phyloP scores from a whole-genome alignment of 257 asterid genomes.

The Solanum appendiculatum region DNA sequence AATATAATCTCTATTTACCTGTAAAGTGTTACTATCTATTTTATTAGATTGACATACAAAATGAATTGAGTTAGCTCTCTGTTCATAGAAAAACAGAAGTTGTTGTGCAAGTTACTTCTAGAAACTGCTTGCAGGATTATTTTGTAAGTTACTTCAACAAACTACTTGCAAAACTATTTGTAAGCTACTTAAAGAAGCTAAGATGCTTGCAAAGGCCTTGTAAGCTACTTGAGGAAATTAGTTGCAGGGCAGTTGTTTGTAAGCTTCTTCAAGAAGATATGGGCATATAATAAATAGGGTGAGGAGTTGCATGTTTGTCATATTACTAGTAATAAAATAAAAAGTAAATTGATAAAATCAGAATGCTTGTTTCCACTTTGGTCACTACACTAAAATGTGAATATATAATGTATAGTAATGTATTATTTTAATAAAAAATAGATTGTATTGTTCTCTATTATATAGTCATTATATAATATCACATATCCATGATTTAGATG shows the following conservation, averaged over 20 bases:
- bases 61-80: too few relatives aligned
- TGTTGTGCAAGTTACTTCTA: too few relatives aligned
- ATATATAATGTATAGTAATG: not conserved
- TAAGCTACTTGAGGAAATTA: not conserved
- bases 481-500: not conserved
- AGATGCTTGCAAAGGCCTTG: not conserved
- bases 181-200: too few relatives aligned
- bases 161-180: not conserved
- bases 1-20: not conserved
- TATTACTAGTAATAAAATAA: too few relatives aligned
- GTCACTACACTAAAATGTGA: conserved; percentile 5
- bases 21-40: too few relatives aligned
- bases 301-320: too few relatives aligned
- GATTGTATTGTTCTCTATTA: too few relatives aligned
- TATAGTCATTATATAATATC: too few relatives aligned
- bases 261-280: not conserved
- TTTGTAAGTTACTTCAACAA: not conserved
- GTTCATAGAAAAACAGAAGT: too few relatives aligned
- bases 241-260: not conserved
- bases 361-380: not conserved
- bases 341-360: not conserved
- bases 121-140: not conserved
- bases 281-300: not conserved
- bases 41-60: too few relatives aligned
- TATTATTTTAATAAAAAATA: too few relatives aligned